Base-by-base conservation (phyloP, 805 yeast genomes). In the Schwanniomyces sp. region DNA sequence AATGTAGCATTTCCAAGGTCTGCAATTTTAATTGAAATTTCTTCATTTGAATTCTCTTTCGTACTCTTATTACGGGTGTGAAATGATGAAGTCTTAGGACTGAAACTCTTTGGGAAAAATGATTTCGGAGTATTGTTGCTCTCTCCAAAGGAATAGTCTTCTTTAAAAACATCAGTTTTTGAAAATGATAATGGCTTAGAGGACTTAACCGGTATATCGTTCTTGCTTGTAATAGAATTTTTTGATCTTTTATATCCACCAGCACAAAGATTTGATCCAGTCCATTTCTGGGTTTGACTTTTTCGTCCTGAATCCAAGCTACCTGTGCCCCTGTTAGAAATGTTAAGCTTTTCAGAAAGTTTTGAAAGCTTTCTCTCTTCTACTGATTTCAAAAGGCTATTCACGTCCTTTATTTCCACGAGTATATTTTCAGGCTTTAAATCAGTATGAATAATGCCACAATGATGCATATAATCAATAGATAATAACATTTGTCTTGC, bases 1-100 rank as follows among this genome's bases (percentile, higher is more conserved):
- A 89, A 88, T 54, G 96, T 89, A 1, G 96, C 95, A 62, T 91
- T 91, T 34, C 97, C 97, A 49, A 91, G 74, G 65, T 92, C 99
- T 2, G 96, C 98, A 52, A 94, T 85, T 64, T 92, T 92, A 36
- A 92, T 59, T 1, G 60, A 52, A 9, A 45, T 16, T 10, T 40
- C 38, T 11, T 27, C 34, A 30, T 30, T 7, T 10, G 25, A 25
- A 17, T 14, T 17, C 11, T 17, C 14, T 14, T 18, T 17, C 7
- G 24, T 25, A 12, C 14, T 26, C 21, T 41, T 41, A 4, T 9
- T 11, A 14, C 21, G 36, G n/a, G 36, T 32, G 17, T 32, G 17
- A 14, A 26, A 14, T 27, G 43, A 7, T n/a, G 18, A 12, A 26
- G 11, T 25, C 18, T 32, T 40, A 26, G 48, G 48, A 34, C 48